Conservation (phyloP, 2,329 filamentous ascomycete genomes). For the Cladosporium sp. region DNA sequence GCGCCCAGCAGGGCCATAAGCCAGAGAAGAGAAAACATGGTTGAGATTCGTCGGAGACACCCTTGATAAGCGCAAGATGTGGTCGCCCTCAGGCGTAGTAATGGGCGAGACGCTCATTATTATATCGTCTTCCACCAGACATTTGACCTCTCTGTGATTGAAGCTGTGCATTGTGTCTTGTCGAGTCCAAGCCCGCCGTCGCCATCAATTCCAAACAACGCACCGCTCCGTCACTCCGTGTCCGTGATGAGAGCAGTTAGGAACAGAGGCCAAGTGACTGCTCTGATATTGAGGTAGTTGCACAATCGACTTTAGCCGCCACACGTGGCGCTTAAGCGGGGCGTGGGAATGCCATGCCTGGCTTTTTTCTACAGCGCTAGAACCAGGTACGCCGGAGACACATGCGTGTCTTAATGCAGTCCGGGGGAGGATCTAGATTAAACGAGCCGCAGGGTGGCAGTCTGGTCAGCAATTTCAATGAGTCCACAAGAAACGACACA, state of each 20-base stretch:
- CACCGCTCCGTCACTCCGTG: slow-evolving; percentile 8
- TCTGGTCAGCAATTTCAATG: slow-evolving; percentile 1
- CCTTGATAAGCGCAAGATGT: background rate
- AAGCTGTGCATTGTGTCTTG: background rate
- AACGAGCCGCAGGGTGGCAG: background rate
- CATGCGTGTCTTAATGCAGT: slow-evolving; percentile 5
- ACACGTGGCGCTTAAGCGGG: slow-evolving; percentile 10
- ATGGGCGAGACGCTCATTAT: background rate
- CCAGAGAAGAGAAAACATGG: slow-evolving; percentile 8
- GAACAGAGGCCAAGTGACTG: background rate
- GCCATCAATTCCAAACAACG: slow-evolving; percentile 9
- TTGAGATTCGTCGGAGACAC: background rate
- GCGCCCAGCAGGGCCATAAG: slow-evolving; percentile 7
- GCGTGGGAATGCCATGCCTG: slow-evolving; percentile 1
- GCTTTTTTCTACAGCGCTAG: background rate
- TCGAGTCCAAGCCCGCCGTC: background rate
- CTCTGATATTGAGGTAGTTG: slow-evolving; percentile 9
- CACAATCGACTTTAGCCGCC: slow-evolving; percentile 8
- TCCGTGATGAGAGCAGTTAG: slow-evolving; percentile 13
- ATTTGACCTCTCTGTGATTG: background rate
- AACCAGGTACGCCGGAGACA: background rate
- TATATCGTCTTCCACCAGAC: background rate
- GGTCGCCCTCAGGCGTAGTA: background rate
- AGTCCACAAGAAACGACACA: background rate
- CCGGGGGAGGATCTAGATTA: background rate